Conservation (phyloP, 257 asterid species). For the Ligustrum vulgare region DNA sequence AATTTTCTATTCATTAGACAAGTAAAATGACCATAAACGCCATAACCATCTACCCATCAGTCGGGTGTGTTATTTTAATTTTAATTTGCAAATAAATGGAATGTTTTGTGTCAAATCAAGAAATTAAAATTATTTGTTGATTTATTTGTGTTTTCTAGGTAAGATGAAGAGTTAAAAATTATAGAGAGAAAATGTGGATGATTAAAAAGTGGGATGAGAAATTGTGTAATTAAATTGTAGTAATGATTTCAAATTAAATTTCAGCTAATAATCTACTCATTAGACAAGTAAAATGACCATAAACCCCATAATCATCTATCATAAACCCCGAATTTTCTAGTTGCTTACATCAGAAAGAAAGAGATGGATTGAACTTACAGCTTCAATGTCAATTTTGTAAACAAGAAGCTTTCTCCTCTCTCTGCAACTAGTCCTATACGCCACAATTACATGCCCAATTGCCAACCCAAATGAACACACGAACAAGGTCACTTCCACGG, state of each 20-base stretch:
- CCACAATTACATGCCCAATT: slow-evolving; percentile 76
- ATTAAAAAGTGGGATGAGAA: too few relatives aligned
- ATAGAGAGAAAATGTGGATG: too few relatives aligned
- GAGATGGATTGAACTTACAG: slow-evolving; percentile 52
- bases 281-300: slow-evolving; percentile 16
- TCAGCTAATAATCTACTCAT: background rate
- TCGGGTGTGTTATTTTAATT: too few relatives aligned
- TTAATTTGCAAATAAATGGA: too few relatives aligned
- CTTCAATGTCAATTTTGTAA: slow-evolving; percentile 92
- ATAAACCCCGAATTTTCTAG: too few relatives aligned
- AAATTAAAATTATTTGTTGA: too few relatives aligned
- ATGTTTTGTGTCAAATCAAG: too few relatives aligned
- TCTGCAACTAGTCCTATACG: slow-evolving; percentile 82
- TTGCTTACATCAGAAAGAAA: background rate
- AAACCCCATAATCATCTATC: background rate
- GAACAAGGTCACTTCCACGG: slow-evolving; percentile 59
- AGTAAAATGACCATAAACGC: slow-evolving; percentile 17
- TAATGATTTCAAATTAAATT: too few relatives aligned
- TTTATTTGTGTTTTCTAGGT: too few relatives aligned
- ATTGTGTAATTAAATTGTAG: too few relatives aligned
- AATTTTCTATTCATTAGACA: background rate
- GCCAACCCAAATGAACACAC: slow-evolving; percentile 64
- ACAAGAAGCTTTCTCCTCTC: slow-evolving; percentile 89
- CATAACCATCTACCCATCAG: background rate
- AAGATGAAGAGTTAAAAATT: too few relatives aligned